Percentiles rank a stretch among this genome's conserved stretches.
These are phyloP conservation scores for Cadophora malorum DNA, from an alignment of 2,329 filamentous ascomycete genomes.

Conservation along the genomic window DNA sequence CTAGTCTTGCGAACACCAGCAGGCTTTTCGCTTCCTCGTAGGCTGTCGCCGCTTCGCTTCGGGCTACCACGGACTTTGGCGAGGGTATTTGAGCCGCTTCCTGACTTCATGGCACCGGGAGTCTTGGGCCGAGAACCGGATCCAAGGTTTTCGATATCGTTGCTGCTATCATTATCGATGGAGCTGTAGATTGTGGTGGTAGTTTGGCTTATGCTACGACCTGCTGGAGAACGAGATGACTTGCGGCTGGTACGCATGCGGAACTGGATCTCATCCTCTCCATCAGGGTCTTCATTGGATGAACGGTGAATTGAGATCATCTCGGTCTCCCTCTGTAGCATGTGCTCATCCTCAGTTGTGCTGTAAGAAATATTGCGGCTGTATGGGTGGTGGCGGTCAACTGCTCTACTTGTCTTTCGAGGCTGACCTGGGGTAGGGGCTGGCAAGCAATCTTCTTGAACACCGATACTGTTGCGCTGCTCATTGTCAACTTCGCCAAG, in stretches of 20 bases:
- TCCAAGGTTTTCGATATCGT: slow-evolving; percentile 75
- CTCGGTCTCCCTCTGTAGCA: slow-evolving; percentile 62
- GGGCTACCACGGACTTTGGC: slow-evolving; percentile 68
- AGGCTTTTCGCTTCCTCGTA: slow-evolving; percentile 58
- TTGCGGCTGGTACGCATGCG: slow-evolving; percentile 74
- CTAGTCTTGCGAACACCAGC: slow-evolving; percentile 68
- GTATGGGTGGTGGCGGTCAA: slow-evolving; percentile 75
- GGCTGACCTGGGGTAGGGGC: slow-evolving; percentile 96
- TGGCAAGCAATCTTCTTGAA: slow-evolving; percentile 90
- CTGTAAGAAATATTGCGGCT: slow-evolving; percentile 58
- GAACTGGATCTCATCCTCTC: slow-evolving; percentile 73
- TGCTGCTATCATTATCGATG: slow-evolving; percentile 71
- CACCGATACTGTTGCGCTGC: slow-evolving; percentile 62
- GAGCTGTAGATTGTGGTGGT: slow-evolving; percentile 71
- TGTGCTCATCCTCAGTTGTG: slow-evolving; percentile 57
- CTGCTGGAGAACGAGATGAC: slow-evolving; percentile 64
- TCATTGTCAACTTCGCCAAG: slow-evolving; percentile 95
- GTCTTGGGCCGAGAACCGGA: slow-evolving; percentile 54
- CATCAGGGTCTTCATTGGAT: slow-evolving; percentile 75
- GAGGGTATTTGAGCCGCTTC: slow-evolving; percentile 54
- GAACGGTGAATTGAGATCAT: slow-evolving; percentile 65
- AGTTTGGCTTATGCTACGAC: slow-evolving; percentile 71
- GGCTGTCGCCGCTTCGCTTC: slow-evolving; percentile 57
- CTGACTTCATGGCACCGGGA: slow-evolving; percentile 61
- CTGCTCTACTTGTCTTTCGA: slow-evolving; percentile 81